phyloP scores from a whole-genome alignment of 2,329 filamentous ascomycete genomes.

The Hypoxylon sp. region DNA sequence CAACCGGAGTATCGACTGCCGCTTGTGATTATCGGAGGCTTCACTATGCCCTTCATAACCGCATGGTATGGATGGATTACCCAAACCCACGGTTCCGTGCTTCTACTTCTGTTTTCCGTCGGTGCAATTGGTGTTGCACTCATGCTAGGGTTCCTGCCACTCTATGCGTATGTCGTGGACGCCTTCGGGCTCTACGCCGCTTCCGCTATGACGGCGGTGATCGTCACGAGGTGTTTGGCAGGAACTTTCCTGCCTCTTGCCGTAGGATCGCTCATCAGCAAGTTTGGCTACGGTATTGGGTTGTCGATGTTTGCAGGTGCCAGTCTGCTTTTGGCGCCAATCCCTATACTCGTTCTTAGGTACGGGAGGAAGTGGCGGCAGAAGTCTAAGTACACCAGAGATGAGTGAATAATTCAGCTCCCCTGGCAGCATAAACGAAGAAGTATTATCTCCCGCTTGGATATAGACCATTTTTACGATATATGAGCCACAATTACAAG shows the following conservation, averaged over 20 bases:
- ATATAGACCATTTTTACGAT: not conserved
- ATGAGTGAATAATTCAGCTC: constrained; percentile 43
- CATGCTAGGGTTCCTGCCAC: constrained; percentile 63
- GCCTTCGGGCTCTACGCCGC: constrained; percentile 70
- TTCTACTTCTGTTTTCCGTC: constrained; percentile 61
- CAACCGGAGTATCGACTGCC: constrained; percentile 70
- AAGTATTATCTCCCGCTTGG: not conserved
- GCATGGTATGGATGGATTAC: constrained; percentile 67
- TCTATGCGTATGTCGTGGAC: constrained; percentile 71
- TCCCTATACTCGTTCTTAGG: constrained; percentile 65
- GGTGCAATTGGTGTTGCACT: constrained; percentile 63
- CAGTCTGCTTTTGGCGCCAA: constrained; percentile 62
- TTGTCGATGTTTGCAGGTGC: constrained; percentile 62
- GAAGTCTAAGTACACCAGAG: constrained; percentile 64
- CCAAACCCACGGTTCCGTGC: constrained; percentile 59
- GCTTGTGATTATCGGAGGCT: constrained; percentile 62
- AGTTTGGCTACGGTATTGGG: constrained; percentile 67
- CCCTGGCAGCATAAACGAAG: not conserved
- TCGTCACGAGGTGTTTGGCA: constrained; percentile 68
- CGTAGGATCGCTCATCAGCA: constrained; percentile 62
- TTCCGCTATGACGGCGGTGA: constrained; percentile 69
- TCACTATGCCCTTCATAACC: constrained; percentile 63
- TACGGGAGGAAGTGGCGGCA: constrained; percentile 69
- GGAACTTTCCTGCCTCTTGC: constrained; percentile 70
- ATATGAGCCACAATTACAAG: not conserved